Conservation (phyloP, 148 eudicot genomes). For the Pouteria glomerata region DNA sequence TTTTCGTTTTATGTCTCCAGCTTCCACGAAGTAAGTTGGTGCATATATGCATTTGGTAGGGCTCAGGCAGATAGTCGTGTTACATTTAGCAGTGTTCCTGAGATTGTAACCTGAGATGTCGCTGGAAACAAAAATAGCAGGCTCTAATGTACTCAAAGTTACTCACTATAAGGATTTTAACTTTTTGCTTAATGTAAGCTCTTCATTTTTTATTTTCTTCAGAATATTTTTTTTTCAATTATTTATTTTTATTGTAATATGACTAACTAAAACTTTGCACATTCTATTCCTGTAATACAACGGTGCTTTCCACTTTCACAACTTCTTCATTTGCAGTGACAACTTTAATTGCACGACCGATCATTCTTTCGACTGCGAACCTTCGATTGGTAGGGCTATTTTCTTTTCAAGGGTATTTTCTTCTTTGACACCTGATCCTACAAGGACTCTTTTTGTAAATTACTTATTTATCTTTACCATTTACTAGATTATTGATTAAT, state of each 20-base stretch:
- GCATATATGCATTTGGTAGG: conserved; percentile 35
- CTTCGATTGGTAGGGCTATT: conserved; percentile 62
- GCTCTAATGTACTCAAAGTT: conserved; percentile 72
- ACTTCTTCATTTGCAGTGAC: conserved; percentile 68
- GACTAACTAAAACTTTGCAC: conserved; percentile 32
- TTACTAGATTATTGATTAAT: background rate
- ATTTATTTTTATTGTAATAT: background rate
- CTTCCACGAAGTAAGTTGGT: conserved; percentile 46
- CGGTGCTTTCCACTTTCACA: conserved; percentile 43
- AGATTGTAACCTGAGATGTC: conserved; percentile 78
- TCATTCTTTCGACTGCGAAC: conserved; percentile 71
- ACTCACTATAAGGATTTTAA: conserved; percentile 77
- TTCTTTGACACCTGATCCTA: conserved; percentile 57
- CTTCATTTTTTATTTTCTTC: background rate
- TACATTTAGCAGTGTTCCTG: conserved; percentile 54
- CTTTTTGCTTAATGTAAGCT: background rate
- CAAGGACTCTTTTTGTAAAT: conserved; percentile 80
- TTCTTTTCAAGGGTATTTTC: conserved; percentile 47
- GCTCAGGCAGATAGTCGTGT: conserved; percentile 33
- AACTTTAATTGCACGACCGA: conserved; percentile 53
- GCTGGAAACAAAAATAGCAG: conserved; percentile 76
- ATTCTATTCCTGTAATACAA: conserved; percentile 61
- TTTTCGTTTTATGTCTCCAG: conserved; percentile 27
- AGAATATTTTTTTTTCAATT: background rate
- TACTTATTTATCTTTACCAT: conserved; percentile 2